Evolutionary conservation across 192 early-diverging fungal species (phyloP), one percentile per base, ranked within the genome.

Genomic region (Backusella westeae): DNA sequence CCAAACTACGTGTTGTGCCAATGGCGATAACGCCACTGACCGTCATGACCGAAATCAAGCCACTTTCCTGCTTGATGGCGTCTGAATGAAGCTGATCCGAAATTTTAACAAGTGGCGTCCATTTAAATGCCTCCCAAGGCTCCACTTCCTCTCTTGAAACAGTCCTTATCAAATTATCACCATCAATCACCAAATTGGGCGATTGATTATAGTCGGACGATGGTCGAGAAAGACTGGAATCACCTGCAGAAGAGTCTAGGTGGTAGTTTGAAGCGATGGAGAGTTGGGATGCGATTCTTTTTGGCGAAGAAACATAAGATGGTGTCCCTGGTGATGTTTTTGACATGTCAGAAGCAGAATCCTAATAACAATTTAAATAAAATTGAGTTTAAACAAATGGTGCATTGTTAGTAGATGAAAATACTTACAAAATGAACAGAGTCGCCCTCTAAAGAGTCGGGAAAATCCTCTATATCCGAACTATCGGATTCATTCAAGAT

Each of bases 401-500:
- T 32, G 32, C 32, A 32, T 32, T 32, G 32, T 32, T 32, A 32
- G 32, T 32, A 56, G 8, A 56, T 56, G 53, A 56, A 63, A 29
- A 29, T 41, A 81, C 89, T 69, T 78, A 85, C 74, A 84, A 85
- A 72, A 72, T 78, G 75, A 76, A 70, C 78, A 63, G 87, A 87
- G 53, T 85, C 87, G 6, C 82, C 81, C 56, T 89, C 87, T 8
- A 81, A 74, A 29, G 74, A 75, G 69, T 87, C 84, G 10, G 83
- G 83, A 75, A 80, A 85, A 44, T 81, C 74, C 19, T 85, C 75
- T 35, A 85, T 86, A 32, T 87, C 83, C 15, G 79, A 83, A 59
- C 82, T 82, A 10, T 85, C 85, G 21, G 81, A 82, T 72, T 88
- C 89, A 70, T 90, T 90, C 68, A 90, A 75, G 77, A 90, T 90